These are phyloP conservation scores for Cordyceps cateniannulata DNA, from an alignment of 2,329 filamentous ascomycete genomes.

Conservation along the genomic window DNA sequence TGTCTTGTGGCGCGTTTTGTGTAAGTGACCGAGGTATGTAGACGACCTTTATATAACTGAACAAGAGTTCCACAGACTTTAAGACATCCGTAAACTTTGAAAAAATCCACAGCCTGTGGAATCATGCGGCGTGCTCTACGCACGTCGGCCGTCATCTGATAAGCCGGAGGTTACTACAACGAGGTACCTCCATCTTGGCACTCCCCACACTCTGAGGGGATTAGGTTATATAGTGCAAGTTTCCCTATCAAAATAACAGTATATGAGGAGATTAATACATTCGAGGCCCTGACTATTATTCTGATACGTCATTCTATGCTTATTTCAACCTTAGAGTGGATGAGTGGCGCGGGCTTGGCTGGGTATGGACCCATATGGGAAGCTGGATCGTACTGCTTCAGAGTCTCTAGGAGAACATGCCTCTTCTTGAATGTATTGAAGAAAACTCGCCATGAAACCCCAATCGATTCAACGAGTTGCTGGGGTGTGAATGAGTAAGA, in stretches of 20 bases:
- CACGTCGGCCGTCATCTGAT: background rate
- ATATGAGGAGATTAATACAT: background rate
- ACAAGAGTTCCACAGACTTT: background rate
- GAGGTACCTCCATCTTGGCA: slow-evolving; percentile 5
- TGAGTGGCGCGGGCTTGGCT: background rate
- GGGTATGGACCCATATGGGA: background rate
- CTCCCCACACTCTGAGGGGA: slow-evolving; percentile 37
- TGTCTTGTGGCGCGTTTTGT: background rate
- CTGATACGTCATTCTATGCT: background rate
- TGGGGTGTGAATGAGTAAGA: background rate
- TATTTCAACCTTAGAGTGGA: background rate
- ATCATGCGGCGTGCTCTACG: background rate
- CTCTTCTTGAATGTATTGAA: too few relatives aligned
- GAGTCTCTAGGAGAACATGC: background rate
- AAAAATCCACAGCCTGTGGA: too few relatives aligned
- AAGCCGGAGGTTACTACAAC: slow-evolving; percentile 1
- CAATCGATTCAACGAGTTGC: background rate
- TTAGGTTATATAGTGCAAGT: slow-evolving; percentile 33
- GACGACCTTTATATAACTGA: background rate
- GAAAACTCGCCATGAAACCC: too few relatives aligned
- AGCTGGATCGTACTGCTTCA: background rate
- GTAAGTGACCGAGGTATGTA: background rate
- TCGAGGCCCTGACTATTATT: background rate
- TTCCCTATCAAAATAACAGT: background rate
- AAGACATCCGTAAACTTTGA: background rate